Evolutionary conservation across 2,329 filamentous ascomycete species (phyloP), one percentile per base, ranked within the genome.

Genomic region (Pezicula radicicola): DNA sequence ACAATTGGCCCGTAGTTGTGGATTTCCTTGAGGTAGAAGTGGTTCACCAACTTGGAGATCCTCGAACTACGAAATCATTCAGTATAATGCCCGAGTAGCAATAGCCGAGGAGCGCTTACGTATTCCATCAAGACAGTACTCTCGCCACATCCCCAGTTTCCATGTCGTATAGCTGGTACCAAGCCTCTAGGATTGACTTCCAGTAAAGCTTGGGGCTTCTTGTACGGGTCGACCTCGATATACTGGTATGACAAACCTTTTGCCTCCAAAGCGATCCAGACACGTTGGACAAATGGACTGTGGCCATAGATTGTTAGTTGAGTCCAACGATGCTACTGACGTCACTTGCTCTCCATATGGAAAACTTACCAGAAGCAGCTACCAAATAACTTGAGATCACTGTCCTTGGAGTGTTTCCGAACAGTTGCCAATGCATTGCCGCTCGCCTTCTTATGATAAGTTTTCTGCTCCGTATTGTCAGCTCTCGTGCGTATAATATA

Each of bases 101-200:
- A 33, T 13, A 35, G 39, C 19, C 7, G 18, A 21, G 28, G n/a
- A 16, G 13, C 19, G 66, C 79, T 59, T 72, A 89, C 85, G 69
- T 95, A 95, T 85, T 96, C 91, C 67, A 96, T 78, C 61, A 96
- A 79, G 3, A 95, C 86, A 1, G 82, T 83, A 61, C 88, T 93
- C 66, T 95, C 91, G 63, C 91, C 86, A 62, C 87, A 91, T 0
- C 85, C 84, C 89, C 89, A 96, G 55, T 89, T 83, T 10, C 86
- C 88, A 67, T 94, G 87, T 37, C 84, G 78, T 52, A 96, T 77
- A 8, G 85, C 88, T 7, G 91, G 91, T 2, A 95, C 87, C 7
- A 89, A 74, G 1, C 88, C 88, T 49, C 85, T 76, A 2, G 88
- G 87, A 60, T 91, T 93, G 47, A 91, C 82, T 57, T 91, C 87